Conservation (phyloP, 345 rosid species). For the Eucalyptus regnans region DNA sequence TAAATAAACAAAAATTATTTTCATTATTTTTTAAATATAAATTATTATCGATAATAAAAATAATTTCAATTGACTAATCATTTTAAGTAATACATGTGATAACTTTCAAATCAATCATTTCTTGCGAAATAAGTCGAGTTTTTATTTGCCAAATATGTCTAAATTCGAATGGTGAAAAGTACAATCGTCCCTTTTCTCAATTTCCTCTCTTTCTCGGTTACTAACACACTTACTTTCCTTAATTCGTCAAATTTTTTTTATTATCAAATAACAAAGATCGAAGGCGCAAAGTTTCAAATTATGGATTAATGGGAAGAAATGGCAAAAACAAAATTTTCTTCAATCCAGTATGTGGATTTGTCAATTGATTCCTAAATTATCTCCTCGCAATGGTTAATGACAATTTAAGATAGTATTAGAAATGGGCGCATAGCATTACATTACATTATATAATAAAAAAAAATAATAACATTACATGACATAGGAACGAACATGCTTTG, state of each 20-base stretch:
- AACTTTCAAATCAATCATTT: no score
- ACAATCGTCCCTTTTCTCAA: no score
- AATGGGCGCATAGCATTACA: background rate
- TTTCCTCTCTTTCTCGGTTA: no score
- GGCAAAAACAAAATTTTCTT: background rate
- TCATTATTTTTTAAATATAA: no score
- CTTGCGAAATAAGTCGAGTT: accelerated
- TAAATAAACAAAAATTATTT: background rate
- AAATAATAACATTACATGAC: background rate
- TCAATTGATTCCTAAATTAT: background rate
- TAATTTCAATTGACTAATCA: no score
- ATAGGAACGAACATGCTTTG: background rate
- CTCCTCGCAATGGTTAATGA: background rate
- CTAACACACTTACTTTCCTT: no score
- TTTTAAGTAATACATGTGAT: no score
- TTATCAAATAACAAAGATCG: no score
- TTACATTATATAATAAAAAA: background rate
- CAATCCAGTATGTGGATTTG: background rate
- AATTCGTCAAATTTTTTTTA: no score
- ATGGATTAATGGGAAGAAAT: background rate
- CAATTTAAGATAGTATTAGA: background rate
- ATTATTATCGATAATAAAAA: no score
- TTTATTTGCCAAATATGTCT: no score
- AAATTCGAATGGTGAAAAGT: no score
- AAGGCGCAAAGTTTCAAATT: background rate